Conservation (phyloP, 306 rosid species). For the Cyclanthera cordifolia region DNA sequence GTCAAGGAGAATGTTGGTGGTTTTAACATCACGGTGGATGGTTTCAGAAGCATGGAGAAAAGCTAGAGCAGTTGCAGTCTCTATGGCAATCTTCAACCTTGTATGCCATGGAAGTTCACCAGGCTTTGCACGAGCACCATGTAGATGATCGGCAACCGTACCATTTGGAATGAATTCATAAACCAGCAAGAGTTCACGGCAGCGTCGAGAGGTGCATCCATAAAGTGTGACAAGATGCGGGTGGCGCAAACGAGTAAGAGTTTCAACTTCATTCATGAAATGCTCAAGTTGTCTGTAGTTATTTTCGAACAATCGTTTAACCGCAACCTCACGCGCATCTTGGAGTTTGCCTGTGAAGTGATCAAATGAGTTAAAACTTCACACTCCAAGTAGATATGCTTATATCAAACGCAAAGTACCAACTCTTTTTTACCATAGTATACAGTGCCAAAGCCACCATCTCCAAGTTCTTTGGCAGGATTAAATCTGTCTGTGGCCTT, state of each 20-base stretch:
- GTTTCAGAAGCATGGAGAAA: constrained; percentile 69
- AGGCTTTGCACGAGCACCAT: constrained; percentile 39
- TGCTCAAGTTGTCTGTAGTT: constrained; percentile 64
- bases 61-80: constrained; percentile 62
- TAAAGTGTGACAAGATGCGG: constrained; percentile 61
- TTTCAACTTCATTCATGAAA: constrained; percentile 61
- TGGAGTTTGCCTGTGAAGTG: constrained; percentile 39
- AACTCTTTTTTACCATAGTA: constrained; percentile 44
- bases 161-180: constrained; percentile 74
- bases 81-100: constrained; percentile 59
- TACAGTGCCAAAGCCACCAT: constrained; percentile 84
- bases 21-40: constrained; percentile 78
- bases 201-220: constrained; percentile 69
- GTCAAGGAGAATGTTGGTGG: constrained; percentile 74
- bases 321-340: constrained; percentile 71
- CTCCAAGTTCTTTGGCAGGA: constrained; percentile 54
- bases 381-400: not conserved
- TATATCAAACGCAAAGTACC: not conserved
- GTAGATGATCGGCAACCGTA: constrained; percentile 80
- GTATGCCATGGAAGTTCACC: constrained; percentile 41
- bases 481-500: constrained; percentile 61
- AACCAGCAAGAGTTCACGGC: constrained; percentile 73
- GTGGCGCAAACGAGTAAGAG: constrained; percentile 48
- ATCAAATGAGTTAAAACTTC: not conserved
- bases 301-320: constrained; percentile 67